phyloP scores from a whole-genome alignment of 2,329 filamentous ascomycete species.

The Ophiostoma triangulosporum region DNA sequence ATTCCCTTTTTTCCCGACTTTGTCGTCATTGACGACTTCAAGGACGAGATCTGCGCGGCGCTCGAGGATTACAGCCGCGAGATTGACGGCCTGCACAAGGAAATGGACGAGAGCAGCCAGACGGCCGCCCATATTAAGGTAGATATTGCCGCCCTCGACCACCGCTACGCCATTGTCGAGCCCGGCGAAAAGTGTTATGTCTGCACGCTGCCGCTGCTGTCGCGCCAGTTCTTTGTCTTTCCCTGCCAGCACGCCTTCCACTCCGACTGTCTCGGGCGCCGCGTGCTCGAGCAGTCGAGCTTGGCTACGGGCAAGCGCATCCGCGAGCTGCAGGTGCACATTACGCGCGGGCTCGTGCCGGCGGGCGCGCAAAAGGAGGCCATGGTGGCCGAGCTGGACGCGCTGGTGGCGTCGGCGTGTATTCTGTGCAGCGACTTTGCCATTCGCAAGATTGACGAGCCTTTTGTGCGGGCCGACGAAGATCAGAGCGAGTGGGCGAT shows the following conservation, averaged over 20 bases:
- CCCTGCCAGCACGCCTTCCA: constrained; percentile 98
- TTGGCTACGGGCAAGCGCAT: constrained; percentile 66
- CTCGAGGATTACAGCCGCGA: constrained; percentile 86
- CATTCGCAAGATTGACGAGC: constrained; percentile 87
- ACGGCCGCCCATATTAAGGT: constrained; percentile 84
- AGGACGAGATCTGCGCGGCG: constrained; percentile 90
- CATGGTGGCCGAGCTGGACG: constrained; percentile 79
- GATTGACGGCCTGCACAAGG: constrained; percentile 75
- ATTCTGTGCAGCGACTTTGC: constrained; percentile 91
- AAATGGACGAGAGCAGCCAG: constrained; percentile 89
- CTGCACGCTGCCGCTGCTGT: constrained; percentile 73
- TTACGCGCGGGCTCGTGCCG: constrained; percentile 60
- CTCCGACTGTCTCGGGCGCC: constrained; percentile 79
- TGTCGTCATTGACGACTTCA: constrained; percentile 97
- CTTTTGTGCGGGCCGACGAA: constrained; percentile 66
- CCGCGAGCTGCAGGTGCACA: constrained; percentile 69
- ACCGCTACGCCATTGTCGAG: constrained; percentile 89
- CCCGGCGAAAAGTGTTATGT: constrained; percentile 89
- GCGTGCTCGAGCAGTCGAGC: constrained; percentile 71
- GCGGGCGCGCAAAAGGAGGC: constrained; percentile 61
- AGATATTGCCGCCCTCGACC: constrained; percentile 75
- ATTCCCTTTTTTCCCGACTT: constrained; percentile 99
- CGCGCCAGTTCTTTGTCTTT: constrained; percentile 93
- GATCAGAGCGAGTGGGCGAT: constrained; percentile 66
- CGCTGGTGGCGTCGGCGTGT: constrained; percentile 83